Conservation (phyloP, 1,284 basidiomycete genomes). For the Ganoderma meredithae region DNA sequence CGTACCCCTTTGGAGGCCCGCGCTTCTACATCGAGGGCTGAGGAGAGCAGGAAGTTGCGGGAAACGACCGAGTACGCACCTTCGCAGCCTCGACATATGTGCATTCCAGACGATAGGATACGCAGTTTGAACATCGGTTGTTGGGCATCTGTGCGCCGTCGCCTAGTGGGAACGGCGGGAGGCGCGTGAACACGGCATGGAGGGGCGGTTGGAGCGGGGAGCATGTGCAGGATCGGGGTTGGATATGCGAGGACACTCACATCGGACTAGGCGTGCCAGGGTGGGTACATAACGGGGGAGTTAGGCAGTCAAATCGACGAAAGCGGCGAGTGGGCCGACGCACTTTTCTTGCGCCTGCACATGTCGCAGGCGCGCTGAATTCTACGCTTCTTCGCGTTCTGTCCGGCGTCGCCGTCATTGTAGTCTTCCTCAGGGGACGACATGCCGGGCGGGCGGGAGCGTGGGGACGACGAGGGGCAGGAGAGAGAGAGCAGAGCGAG, state of each 20-base stretch:
- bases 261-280: slow-evolving; percentile 32
- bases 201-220: not conserved
- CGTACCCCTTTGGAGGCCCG: slow-evolving; percentile 85
- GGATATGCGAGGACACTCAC: slow-evolving; percentile 24
- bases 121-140: slow-evolving; percentile 81
- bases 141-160: slow-evolving; percentile 57
- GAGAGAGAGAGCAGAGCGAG: slow-evolving; percentile 4
- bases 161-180: slow-evolving; percentile 31
- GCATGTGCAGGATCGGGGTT: not conserved
- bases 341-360: slow-evolving; percentile 80
- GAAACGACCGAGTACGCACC: slow-evolving; percentile 47
- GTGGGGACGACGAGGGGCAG: slow-evolving; percentile 42
- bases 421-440: slow-evolving; percentile 57
- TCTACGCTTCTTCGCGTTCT: slow-evolving; percentile 65
- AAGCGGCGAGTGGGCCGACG: slow-evolving; percentile 33
- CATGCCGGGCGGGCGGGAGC: slow-evolving; percentile 39
- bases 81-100: slow-evolving; percentile 80
- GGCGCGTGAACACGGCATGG: not conserved
- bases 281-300: slow-evolving; percentile 7
- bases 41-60: slow-evolving; percentile 10
- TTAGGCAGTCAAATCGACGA: not conserved
- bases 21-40: slow-evolving; percentile 61
- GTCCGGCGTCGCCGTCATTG: slow-evolving; percentile 44
- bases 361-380: slow-evolving; percentile 80
- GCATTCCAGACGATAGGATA: slow-evolving; percentile 76